Percentiles rank a stretch among this genome's conserved stretches.
phyloP scores from a whole-genome alignment of 2,329 filamentous ascomycete species.

The Aspergillus sp. region DNA sequence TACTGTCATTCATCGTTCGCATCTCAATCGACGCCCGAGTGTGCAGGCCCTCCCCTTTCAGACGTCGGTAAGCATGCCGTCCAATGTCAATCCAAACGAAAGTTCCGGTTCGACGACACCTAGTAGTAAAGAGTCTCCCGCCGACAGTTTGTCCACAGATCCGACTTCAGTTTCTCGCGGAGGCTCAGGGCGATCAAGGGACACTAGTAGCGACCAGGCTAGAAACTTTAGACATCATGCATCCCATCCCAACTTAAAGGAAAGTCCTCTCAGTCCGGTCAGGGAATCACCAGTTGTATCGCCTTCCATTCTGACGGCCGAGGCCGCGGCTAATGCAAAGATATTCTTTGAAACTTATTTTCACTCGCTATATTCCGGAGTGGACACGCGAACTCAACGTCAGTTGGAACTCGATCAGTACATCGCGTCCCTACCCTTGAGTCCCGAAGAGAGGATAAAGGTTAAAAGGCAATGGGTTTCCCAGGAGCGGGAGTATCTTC shows the following conservation, averaged over 20 bases:
- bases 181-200: slow-evolving; percentile 14
- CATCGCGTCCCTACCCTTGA: slow-evolving; percentile 58
- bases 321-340: slow-evolving; percentile 77
- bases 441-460: slow-evolving; percentile 55
- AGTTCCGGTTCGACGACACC: slow-evolving; percentile 36
- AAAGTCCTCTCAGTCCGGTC: slow-evolving; percentile 9
- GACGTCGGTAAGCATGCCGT: slow-evolving; percentile 1
- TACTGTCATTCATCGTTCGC: slow-evolving; percentile 42
- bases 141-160: slow-evolving; percentile 33
- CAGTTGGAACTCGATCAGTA: slow-evolving; percentile 62
- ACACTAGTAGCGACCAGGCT: not conserved
- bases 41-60: slow-evolving; percentile 26
- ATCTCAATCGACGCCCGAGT: slow-evolving; percentile 34
- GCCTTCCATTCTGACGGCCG: slow-evolving; percentile 61
- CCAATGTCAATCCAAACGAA: slow-evolving; percentile 30
- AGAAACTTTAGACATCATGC: not conserved
- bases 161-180: slow-evolving; percentile 30
- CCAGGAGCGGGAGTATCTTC: slow-evolving; percentile 72
- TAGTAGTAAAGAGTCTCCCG: slow-evolving; percentile 30
- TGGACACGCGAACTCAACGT: slow-evolving; percentile 61
- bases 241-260: not conserved
- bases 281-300: slow-evolving; percentile 14
- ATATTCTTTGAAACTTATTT: slow-evolving; percentile 84
- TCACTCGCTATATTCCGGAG: slow-evolving; percentile 62
- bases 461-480: slow-evolving; percentile 60